A percentile compares a stretch with the other conserved stretches of the same genome.
phyloP scores from a whole-genome alignment of 1,284 basidiomycete species.

The Abortiporus biennis region DNA sequence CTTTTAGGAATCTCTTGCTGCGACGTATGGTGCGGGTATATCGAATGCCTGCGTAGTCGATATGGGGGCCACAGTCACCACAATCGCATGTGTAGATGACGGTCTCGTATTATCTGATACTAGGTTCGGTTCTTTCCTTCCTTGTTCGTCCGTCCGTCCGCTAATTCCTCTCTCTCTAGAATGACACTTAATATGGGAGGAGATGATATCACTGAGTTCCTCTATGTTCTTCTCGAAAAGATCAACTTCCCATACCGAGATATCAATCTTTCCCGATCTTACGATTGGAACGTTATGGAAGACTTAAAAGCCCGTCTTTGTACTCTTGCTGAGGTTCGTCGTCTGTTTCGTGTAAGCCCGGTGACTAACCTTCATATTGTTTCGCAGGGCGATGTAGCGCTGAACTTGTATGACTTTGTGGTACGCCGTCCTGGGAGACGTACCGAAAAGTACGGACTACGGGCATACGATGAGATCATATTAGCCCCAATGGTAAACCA shows the following conservation, averaged over 20 bases:
- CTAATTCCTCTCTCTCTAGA: too few relatives aligned
- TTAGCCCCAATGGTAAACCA: slow-evolving; percentile 82
- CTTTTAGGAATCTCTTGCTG: slow-evolving; percentile 81
- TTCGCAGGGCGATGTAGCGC: slow-evolving; percentile 73
- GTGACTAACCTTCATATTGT: neutral
- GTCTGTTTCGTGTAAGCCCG: neutral
- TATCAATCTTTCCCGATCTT: slow-evolving; percentile 65
- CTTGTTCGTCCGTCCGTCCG: neutral
- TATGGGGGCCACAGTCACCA: slow-evolving; percentile 82
- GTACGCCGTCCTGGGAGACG: slow-evolving; percentile 72
- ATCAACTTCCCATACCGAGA: slow-evolving; percentile 89
- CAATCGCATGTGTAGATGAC: slow-evolving; percentile 93
- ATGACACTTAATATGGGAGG: slow-evolving; percentile 87
- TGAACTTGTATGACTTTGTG: slow-evolving; percentile 87
- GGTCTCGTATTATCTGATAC: slow-evolving; percentile 87
- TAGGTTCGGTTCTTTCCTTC: too few relatives aligned
- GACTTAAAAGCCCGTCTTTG: slow-evolving; percentile 80
- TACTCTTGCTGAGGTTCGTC: slow-evolving; percentile 76
- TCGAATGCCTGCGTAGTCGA: slow-evolving; percentile 95
- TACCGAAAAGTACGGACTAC: slow-evolving; percentile 85
- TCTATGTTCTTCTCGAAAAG: slow-evolving; percentile 75
- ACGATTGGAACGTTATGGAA: slow-evolving; percentile 89
- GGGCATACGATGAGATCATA: slow-evolving; percentile 95
- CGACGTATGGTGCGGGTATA: slow-evolving; percentile 94
- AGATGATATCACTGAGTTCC: slow-evolving; percentile 88